Base-by-base conservation (phyloP, 140 eudicot genomes). In the Senecio squalidus region DNA sequence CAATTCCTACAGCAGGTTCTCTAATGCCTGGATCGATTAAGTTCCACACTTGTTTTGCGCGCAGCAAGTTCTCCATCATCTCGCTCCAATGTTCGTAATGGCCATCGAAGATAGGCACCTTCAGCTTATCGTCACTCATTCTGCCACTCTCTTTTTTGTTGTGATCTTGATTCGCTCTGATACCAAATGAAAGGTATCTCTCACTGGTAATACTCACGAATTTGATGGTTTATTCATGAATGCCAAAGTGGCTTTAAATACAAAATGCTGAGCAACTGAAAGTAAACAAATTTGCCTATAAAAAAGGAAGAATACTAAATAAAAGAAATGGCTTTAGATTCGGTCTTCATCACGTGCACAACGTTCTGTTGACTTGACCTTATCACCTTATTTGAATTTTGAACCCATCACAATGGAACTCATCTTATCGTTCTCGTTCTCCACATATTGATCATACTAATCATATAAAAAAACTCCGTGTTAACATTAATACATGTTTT, bases 51-150 rank as follows among this genome's bases (percentile, higher is more conserved):
- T 54, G n/a, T 36, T 36, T 58, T 34, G 64, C 64, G 2, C 64
- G 18, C 18, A 58, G 64, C 64, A 58, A 58, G 5, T 58, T 36
- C 48, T 58, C 64, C 64, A 58, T 58, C 49, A 58, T 34, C 31
- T 58, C 61, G 5, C 44, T 55, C n/a, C 61, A 55, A 33, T 55
- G 61, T 4, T 55, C 61, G 22, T 57, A 57, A 5, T 58, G 49
- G 7, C 64, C 64, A 22, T 58, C 64, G 13, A 58, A 58, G 3
- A 58, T 27, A 1, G 49, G 64, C 6, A 58, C 33, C 31, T 39
- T 45, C 22, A 45, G 23, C 24, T 45, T 45, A 45, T 45, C 23
- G 51, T 45, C 51, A 45, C 22, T 45, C 51, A 45, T 45, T n/a
- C 22, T 45, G 51, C 4, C n/a, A 29, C n/a, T 45, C 51, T 45